Percentiles rank a stretch among this genome's conserved stretches.
These are phyloP conservation scores for Rauvolfia tetraphylla DNA, from an alignment of 257 asterid genomes.

Conservation along the genomic window DNA sequence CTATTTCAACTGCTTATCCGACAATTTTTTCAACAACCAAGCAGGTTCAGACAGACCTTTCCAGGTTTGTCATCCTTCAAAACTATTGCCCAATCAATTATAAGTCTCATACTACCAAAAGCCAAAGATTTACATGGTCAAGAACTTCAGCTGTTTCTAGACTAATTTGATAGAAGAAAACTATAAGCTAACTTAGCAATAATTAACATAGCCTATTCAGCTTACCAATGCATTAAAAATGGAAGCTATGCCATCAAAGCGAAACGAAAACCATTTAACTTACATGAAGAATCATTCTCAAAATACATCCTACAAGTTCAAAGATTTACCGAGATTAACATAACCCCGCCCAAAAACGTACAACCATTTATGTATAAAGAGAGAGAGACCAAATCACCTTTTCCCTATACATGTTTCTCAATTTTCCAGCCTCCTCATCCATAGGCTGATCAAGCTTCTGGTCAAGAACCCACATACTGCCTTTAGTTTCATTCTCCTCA, in stretches of 20 bases:
- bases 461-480: constrained; percentile 95
- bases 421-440: constrained; percentile 97
- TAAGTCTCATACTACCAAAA: not conserved
- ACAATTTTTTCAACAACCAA: constrained; percentile 1
- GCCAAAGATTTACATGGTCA: not conserved
- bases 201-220: not conserved
- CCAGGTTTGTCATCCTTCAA: not conserved
- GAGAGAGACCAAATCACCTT: constrained; percentile 40
- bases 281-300: not conserved
- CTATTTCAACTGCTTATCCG: not conserved
- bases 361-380: not conserved
- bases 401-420: constrained; percentile 81
- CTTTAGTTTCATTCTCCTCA: constrained; percentile 57
- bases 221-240: not conserved
- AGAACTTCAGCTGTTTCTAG: not conserved
- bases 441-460: constrained; percentile 97
- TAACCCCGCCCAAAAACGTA: not conserved
- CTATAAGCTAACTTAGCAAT: constrained; percentile 5
- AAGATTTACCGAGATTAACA: not conserved
- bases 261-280: not conserved
- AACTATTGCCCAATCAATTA: not conserved
- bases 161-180: not conserved
- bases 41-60: not conserved
- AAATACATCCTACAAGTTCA: too few species aligned
- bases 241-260: not conserved